Evolutionary conservation across 2,329 filamentous ascomycete genomes (phyloP), one percentile per base, ranked within the genome.

Genomic region (Orbilia javanica): DNA sequence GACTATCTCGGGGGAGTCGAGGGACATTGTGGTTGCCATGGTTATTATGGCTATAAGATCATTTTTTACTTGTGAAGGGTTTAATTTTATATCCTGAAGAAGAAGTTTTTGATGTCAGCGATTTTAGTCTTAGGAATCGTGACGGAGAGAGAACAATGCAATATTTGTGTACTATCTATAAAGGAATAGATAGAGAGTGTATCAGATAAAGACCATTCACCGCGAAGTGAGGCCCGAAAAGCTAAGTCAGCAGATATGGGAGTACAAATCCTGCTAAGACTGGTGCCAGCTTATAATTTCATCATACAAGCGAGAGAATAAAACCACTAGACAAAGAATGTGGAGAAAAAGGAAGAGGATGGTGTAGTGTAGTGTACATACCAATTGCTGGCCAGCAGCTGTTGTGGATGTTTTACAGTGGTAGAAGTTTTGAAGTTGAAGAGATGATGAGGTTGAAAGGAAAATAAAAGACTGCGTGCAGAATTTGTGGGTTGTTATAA

Each of bases 221-320:
- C 65, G 72, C 72, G 72, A 64, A 76, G 72, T 76, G 72, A 71
- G 73, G 73, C 73, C 73, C 55, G 42, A 60, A 66, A 73, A 79
- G 74, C 74, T 78, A 79, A 65, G 74, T 79, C 74, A 67, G 74
- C 74, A 79, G 67, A 72, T 67, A 50, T 63, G 68, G 68, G 74
- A 79, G 74, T 79, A 79, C 74, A 79, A 79, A 50, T 79, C 74
- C 68, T 77, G 73, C 74, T 79, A 68, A 63, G 74, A 79, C 74
- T 79, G 74, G 74, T 79, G 74, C 74, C 74, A 79, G 74, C 74
- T 78, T 72, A 46, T 67, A 63, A 66, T 79, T 68, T 79, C 74
- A 79, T 79, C 74, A 79, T 73, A 46, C 27, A 29, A 46, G 10
- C 11, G n/a, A 31, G 3, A 39, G 36, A 39, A 39, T 39, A 1